Percentiles rank a stretch among this genome's conserved stretches.
Evolutionary conservation across 2,329 filamentous ascomycete species (phyloP).

Genomic region (Cladophialophora psammophila): DNA sequence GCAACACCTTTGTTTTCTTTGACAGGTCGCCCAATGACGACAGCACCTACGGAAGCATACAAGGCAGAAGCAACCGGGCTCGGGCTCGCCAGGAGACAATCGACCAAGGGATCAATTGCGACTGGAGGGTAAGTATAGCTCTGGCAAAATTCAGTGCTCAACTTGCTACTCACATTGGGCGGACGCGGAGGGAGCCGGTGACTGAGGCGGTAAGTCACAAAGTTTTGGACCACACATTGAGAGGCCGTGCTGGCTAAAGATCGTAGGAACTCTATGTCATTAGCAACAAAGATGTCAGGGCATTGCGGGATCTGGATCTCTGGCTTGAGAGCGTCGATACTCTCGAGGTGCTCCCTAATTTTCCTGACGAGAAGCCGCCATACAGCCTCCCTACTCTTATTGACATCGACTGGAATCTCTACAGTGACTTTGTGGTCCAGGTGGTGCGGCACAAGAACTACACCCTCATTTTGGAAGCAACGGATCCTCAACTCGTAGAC

Average conservation of each 20-base stretch:
- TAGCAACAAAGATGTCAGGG: conserved; percentile 12
- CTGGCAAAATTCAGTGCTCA: conserved; percentile 13
- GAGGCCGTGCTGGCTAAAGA: background rate
- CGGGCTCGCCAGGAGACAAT: conserved; percentile 12
- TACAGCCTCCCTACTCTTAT: background rate
- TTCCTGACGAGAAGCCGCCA: conserved; percentile 4
- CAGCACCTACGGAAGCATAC: background rate
- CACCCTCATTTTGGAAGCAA: background rate
- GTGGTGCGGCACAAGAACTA: conserved; percentile 6
- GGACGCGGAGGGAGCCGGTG: background rate
- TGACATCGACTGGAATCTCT: conserved; percentile 11
- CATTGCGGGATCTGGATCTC: conserved; percentile 11
- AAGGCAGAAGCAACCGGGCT: background rate
- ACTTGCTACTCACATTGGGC: conserved; percentile 11
- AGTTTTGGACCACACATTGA: background rate
- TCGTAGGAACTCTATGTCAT: conserved; percentile 16
- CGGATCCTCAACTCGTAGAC: background rate
- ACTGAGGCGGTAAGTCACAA: conserved; percentile 9
- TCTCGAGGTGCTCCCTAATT: conserved; percentile 10
- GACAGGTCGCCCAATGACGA: background rate
- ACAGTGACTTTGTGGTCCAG: conserved; percentile 6
- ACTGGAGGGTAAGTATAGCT: conserved; percentile 14
- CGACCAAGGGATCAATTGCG: conserved; percentile 8
- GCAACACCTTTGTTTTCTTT: conserved; percentile 9
- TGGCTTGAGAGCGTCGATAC: conserved; percentile 14